Evolutionary conservation across 805 yeast genomes (phyloP).

Genomic region (Candida gorgasii): DNA sequence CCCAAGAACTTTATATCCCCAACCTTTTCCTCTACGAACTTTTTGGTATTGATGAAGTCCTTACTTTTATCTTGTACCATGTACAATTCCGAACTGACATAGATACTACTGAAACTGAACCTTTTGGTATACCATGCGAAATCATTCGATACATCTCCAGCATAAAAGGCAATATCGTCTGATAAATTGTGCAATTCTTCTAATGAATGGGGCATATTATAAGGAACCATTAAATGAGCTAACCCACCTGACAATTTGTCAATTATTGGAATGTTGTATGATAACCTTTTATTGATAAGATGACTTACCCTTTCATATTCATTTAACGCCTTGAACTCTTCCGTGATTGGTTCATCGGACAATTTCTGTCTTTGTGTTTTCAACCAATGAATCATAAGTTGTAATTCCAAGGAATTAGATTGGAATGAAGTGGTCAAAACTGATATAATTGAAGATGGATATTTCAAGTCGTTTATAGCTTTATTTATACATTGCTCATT

Average conservation of each 20-base stretch:
- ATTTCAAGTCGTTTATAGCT: constrained; percentile 49
- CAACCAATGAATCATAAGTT: constrained; percentile 54
- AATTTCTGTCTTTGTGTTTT: constrained; percentile 44
- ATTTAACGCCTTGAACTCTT: constrained; percentile 24
- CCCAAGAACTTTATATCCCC: constrained; percentile 56
- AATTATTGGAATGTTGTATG: constrained; percentile 50
- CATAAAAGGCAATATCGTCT: constrained; percentile 79
- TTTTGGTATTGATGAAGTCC: constrained; percentile 56
- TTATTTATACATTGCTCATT: constrained; percentile 45
- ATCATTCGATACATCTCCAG: constrained; percentile 79
- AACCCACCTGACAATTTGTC: constrained; percentile 50
- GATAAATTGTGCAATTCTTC: constrained; percentile 71
- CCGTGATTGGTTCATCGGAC: constrained; percentile 20
- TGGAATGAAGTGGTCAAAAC: constrained; percentile 35
- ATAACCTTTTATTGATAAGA: constrained; percentile 51
- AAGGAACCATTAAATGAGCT: constrained; percentile 64
- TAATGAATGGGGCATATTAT: constrained; percentile 55
- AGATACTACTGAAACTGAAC: constrained; percentile 64
- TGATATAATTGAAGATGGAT: constrained; percentile 52
- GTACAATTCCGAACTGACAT: constrained; percentile 74
- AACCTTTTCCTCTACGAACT: constrained; percentile 64
- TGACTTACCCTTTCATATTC: constrained; percentile 46
- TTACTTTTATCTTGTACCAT: constrained; percentile 73
- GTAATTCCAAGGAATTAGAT: constrained; percentile 55
- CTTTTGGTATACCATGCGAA: constrained; percentile 94